Conservation (phyloP, 2,329 filamentous ascomycete genomes). For the Fusarium ambrosium region DNA sequence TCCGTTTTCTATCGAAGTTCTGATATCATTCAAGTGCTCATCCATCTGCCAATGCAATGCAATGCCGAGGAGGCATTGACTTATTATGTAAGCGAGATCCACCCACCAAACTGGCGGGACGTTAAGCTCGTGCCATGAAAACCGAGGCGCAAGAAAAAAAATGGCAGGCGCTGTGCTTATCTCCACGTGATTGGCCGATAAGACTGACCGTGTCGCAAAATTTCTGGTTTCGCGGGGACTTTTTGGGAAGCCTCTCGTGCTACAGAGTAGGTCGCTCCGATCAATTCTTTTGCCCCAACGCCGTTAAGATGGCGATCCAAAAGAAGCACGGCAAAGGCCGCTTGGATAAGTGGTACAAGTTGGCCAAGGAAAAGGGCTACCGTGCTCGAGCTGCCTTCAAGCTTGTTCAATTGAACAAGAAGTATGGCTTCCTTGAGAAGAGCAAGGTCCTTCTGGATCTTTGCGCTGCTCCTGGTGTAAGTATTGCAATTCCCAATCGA, state of each 20-base stretch:
- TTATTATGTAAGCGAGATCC: constrained; percentile 37
- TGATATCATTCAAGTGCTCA: constrained; percentile 44
- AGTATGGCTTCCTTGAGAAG: constrained; percentile 97
- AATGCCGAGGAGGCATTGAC: constrained; percentile 19
- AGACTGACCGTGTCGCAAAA: constrained; percentile 47
- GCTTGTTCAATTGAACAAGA: constrained; percentile 97
- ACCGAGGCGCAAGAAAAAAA: constrained; percentile 2
- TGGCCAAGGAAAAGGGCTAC: constrained; percentile 98
- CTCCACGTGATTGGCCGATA: constrained; percentile 52
- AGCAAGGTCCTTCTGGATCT: constrained; percentile 97
- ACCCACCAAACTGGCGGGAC: background rate
- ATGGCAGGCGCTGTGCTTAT: constrained; percentile 39
- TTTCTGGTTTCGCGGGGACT: constrained; percentile 50
- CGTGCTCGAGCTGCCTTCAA: constrained; percentile 97
- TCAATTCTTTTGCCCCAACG: constrained; percentile 1
- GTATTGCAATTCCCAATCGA: constrained; percentile 44
- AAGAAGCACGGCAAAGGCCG: constrained; percentile 99
- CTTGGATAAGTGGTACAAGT: constrained; percentile 98
- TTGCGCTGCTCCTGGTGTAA: constrained; percentile 92
- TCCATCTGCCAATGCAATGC: constrained; percentile 33
- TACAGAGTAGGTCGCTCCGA: constrained; percentile 8
- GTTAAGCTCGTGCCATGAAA: background rate
- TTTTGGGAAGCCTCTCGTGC: constrained; percentile 29
- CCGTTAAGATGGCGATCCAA: constrained; percentile 84
- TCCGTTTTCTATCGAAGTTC: constrained; percentile 27